Evolutionary conservation across 352 stramenopile species (phyloP), one percentile per base, ranked within the genome.

Genomic region (Globisporangium alternatum): DNA sequence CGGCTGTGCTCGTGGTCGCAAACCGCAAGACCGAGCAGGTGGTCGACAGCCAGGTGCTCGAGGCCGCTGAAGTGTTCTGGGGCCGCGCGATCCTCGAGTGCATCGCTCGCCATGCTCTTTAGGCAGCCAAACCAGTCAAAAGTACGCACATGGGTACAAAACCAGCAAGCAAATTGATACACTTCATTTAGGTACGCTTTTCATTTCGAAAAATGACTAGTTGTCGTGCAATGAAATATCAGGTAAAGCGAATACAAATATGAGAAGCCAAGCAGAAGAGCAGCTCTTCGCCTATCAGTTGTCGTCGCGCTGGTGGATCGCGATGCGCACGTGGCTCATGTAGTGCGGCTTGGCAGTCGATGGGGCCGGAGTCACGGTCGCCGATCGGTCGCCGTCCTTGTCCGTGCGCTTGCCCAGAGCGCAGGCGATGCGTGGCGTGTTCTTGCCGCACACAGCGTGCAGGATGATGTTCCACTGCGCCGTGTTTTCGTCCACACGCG

Each of bases 381-480:
- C 10, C 39, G 39, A 44, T 44, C 39, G 10, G 13, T 44, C 39
- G 12, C 10, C 37, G 37, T 15, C 10, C 9, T 19, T 44, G 39
- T 44, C 39, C 0, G 9, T n/a, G 31, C 51, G 21, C 54, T 75
- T 72, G 64, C 70, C 72, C 3, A 78, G 60, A 4, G 79, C 77
- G 30, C 77, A 86, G 1, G 77, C 72, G 39, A 86, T 69, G n/a
- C 79, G 76, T 28, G 81, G 80, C 0, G 76, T 60, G 17, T 4
- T 48, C 19, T 75, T 68, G 55, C 66, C 68, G 53, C 81, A 92
- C 12, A 87, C 75, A 3, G 81, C 79, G 57, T 89, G 83, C 57
- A 92, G 66, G 28, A 89, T 66, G 43, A 92, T 78, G 64, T 82
- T 92, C 77, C 77, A 89, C 37, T 74, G 60, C 9, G 75, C 62